A percentile compares a stretch with the other conserved stretches of the same genome.
Conservation (phyloP, 1,284 basidiomycete genomes). For the Cryptococcus floricola region DNA sequence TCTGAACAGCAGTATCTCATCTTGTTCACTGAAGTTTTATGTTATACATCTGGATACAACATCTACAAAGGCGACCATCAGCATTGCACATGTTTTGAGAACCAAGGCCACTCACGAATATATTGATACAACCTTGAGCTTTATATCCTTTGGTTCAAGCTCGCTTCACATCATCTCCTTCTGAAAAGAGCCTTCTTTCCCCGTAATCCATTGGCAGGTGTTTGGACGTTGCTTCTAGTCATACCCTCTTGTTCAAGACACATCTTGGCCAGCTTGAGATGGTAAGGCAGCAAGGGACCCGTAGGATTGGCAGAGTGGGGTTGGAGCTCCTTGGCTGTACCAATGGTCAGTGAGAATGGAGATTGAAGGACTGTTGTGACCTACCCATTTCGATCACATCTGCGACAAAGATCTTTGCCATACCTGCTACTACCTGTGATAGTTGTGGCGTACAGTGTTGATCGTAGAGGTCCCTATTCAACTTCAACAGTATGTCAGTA, state of each 20-base stretch:
- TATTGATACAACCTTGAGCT: background rate
- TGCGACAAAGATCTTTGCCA: conserved; percentile 45
- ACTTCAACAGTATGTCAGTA: conserved; percentile 12
- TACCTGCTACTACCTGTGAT: conserved; percentile 32
- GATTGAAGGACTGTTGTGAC: conserved; percentile 2
- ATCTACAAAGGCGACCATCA: too few species aligned
- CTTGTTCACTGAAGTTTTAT: too few species aligned
- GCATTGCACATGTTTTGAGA: too few species aligned
- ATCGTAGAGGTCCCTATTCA: conserved; percentile 41
- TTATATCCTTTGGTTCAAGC: background rate
- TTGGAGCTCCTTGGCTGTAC: conserved; percentile 31
- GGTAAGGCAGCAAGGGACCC: conserved; percentile 40
- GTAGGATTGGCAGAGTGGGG: conserved; percentile 27
- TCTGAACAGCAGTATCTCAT: too few species aligned
- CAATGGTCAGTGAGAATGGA: too few species aligned
- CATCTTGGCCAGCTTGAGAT: conserved; percentile 37
- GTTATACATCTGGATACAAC: too few species aligned
- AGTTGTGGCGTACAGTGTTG: conserved; percentile 33
- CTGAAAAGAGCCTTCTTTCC: conserved; percentile 22
- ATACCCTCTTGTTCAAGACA: conserved; percentile 32
- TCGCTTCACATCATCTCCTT: conserved; percentile 4
- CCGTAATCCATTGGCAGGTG: conserved; percentile 15
- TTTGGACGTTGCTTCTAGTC: conserved; percentile 5
- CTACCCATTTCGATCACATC: conserved; percentile 43
- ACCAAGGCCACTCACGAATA: background rate